Evolutionary conservation across 306 rosid genomes (phyloP).

Genomic region (Rosa chinensis): DNA sequence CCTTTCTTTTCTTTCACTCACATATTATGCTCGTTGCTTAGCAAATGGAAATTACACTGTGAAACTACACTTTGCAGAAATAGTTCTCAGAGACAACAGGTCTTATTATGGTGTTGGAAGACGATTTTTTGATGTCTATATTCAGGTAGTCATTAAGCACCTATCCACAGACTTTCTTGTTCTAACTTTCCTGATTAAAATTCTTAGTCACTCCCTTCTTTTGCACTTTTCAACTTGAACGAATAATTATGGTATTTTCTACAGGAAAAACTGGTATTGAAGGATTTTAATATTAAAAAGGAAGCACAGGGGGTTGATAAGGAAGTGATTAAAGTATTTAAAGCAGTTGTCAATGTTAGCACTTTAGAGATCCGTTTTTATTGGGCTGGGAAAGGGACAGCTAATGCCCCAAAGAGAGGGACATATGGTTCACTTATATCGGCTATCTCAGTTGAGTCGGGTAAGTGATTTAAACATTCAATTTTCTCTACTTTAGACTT

Average conservation of each 20-base stretch:
- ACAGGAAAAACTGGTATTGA: constrained; percentile 43
- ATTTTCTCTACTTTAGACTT: neutral
- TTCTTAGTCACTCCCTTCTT: neutral
- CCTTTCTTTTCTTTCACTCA: constrained; percentile 48
- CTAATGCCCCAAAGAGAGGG: constrained; percentile 37
- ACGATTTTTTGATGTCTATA: constrained; percentile 56
- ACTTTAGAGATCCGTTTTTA: constrained; percentile 49
- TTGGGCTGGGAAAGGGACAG: constrained; percentile 70
- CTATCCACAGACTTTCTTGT: neutral
- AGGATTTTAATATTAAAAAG: constrained; percentile 51
- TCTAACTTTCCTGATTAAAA: neutral
- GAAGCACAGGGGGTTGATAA: constrained; percentile 41
- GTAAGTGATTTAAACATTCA: constrained; percentile 31
- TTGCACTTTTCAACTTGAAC: neutral
- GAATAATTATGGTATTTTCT: neutral
- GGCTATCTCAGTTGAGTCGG: constrained; percentile 56
- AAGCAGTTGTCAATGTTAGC: constrained; percentile 36
- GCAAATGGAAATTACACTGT: constrained; percentile 57
- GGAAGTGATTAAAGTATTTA: constrained; percentile 28
- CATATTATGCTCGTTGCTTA: constrained; percentile 59
- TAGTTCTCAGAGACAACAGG: constrained; percentile 40
- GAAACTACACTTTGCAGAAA: constrained; percentile 60
- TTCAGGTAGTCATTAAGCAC: constrained; percentile 43
- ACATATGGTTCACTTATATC: constrained; percentile 64
- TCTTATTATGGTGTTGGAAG: constrained; percentile 53